phyloP scores from a whole-genome alignment of 345 rosid genomes.

The Eucalyptus pauciflora region DNA sequence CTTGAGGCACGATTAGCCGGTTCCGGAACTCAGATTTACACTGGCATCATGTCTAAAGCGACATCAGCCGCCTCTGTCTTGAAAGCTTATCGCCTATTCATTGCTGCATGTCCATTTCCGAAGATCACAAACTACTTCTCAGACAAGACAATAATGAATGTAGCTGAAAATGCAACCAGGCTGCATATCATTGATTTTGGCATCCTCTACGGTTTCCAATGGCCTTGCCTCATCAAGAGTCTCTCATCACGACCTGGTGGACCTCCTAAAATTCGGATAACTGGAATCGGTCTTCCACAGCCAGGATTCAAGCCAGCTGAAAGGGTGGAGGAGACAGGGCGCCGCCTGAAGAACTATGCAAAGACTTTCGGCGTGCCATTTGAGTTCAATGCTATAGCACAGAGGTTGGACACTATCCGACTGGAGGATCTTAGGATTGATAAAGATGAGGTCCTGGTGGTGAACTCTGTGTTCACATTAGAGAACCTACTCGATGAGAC shows the following conservation, averaged over 20 bases:
- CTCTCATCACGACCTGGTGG: slow-evolving; percentile 38
- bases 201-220: slow-evolving; percentile 44
- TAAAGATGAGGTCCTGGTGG: slow-evolving; percentile 31
- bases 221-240: slow-evolving; percentile 48
- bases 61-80: slow-evolving; percentile 41
- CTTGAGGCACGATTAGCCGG: slow-evolving; percentile 47
- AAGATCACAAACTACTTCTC: slow-evolving; percentile 38
- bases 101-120: slow-evolving; percentile 41
- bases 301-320: slow-evolving; percentile 55
- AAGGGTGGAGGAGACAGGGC: slow-evolving; percentile 49
- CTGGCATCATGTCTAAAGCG: slow-evolving; percentile 4
- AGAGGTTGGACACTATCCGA: slow-evolving; percentile 47
- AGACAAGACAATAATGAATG: slow-evolving; percentile 31
- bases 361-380: slow-evolving; percentile 39
- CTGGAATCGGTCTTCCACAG: slow-evolving; percentile 54
- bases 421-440: slow-evolving; percentile 43
- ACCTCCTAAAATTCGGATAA: slow-evolving; percentile 39
- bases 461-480: slow-evolving; percentile 27
- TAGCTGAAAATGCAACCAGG: slow-evolving; percentile 24
- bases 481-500: slow-evolving; percentile 54
- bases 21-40: slow-evolving; percentile 24
- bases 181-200: slow-evolving; percentile 63
- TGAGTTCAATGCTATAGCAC: slow-evolving; percentile 43
- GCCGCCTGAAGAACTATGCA: slow-evolving; percentile 33
- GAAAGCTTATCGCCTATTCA: slow-evolving; percentile 35